These are phyloP conservation scores for Vigna nakashimae DNA, from an alignment of 306 rosid genomes.

Conservation along the genomic window DNA sequence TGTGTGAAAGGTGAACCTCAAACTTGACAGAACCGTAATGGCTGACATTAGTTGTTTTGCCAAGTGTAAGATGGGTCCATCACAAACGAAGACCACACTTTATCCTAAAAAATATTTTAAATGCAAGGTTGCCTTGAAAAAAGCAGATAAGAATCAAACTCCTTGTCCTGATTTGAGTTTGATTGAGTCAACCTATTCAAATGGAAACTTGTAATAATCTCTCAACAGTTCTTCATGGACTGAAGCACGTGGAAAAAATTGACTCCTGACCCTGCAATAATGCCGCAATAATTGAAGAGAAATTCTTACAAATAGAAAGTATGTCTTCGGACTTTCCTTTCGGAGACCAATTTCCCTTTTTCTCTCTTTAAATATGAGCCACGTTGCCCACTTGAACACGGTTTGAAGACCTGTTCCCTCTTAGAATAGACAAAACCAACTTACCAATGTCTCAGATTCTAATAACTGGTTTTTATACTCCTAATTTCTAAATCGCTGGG, in stretches of 20 bases:
- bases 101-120: background rate
- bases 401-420: conserved; percentile 22
- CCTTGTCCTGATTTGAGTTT: background rate
- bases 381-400: conserved; percentile 9
- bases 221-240: background rate
- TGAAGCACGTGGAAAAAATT: background rate
- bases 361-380: background rate
- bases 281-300: conserved; percentile 8
- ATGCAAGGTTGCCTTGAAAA: background rate
- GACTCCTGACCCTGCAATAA: background rate
- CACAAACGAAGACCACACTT: background rate
- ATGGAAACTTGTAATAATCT: background rate
- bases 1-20: background rate
- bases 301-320: background rate
- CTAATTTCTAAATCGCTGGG: too few relatives aligned
- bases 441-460: background rate
- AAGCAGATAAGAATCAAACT: background rate
- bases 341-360: background rate
- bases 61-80: background rate
- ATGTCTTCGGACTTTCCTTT: background rate
- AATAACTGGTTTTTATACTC: background rate
- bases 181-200: background rate
- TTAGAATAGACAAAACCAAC: background rate
- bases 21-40: background rate
- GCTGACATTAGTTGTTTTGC: background rate